phyloP scores from a whole-genome alignment of 108 stramenopile genomes.

The Nitzschia sp. region DNA sequence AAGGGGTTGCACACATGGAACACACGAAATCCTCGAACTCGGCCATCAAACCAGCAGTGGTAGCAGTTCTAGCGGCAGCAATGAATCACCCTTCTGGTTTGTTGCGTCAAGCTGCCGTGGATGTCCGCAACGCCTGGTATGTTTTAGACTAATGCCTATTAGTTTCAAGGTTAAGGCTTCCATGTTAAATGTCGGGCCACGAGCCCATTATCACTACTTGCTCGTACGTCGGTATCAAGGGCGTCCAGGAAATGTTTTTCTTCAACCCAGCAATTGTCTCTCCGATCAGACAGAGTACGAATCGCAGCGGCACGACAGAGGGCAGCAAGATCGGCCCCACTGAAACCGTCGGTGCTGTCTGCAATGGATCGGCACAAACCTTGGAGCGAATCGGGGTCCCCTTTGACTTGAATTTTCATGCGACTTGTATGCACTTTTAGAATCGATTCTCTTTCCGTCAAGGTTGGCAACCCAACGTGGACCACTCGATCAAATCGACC shows the following conservation, averaged over 20 bases:
- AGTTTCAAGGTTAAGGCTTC: conserved; percentile 30
- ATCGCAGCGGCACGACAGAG: conserved; percentile 80
- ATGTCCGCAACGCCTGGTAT: conserved; percentile 52
- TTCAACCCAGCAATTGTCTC: conserved; percentile 9
- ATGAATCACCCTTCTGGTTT: conserved; percentile 43
- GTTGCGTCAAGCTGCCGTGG: conserved; percentile 45
- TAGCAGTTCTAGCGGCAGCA: conserved; percentile 40
- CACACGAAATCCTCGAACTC: conserved; percentile 10
- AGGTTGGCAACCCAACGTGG: conserved; percentile 66
- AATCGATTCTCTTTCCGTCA: conserved; percentile 62
- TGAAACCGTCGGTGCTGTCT: conserved; percentile 59
- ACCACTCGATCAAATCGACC: conserved; percentile 82
- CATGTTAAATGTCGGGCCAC: conserved; percentile 46
- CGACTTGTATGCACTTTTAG: conserved; percentile 52
- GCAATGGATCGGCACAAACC: conserved; percentile 53
- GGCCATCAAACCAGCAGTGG: conserved; percentile 35
- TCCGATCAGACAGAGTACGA: conserved; percentile 45
- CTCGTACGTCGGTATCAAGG: conserved; percentile 35
- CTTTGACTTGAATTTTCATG: conserved; percentile 46
- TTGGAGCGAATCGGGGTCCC: not conserved
- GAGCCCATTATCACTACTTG: conserved; percentile 52
- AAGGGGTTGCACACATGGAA: conserved; percentile 25
- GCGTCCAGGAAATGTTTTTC: conserved; percentile 52
- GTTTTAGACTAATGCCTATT: conserved; percentile 13
- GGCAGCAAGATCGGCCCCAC: conserved; percentile 85